Evolutionary conservation across 371 early-diverging fungal genomes (phyloP).

Genomic region (Mortierella sp.): DNA sequence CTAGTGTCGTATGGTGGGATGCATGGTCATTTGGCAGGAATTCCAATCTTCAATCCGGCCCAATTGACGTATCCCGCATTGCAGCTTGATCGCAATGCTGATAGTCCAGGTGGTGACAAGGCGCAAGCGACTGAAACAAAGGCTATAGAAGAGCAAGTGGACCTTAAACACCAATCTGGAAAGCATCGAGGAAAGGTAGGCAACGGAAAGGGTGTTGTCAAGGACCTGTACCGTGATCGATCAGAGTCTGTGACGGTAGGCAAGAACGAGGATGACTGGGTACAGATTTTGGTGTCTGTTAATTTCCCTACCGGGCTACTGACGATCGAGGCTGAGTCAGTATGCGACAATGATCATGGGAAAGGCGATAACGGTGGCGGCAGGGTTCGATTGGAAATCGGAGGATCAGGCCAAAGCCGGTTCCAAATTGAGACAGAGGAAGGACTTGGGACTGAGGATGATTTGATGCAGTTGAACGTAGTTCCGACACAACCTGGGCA

Average conservation of each 20-base stretch:
- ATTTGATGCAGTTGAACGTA: conserved; percentile 5
- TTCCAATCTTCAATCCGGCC: conserved; percentile 38
- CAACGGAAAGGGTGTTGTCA: background rate
- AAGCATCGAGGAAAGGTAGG: background rate
- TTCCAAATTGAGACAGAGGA: conserved; percentile 39
- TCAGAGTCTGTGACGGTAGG: conserved; percentile 24
- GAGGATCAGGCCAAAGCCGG: conserved; percentile 18
- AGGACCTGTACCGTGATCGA: conserved; percentile 15
- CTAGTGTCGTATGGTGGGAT: conserved; percentile 39
- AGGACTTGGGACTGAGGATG: conserved; percentile 7
- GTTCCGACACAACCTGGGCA: background rate
- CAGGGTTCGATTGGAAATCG: conserved; percentile 31
- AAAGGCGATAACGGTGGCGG: conserved; percentile 3
- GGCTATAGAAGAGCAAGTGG: background rate
- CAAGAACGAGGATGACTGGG: conserved; percentile 31
- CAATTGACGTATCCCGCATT: conserved; percentile 21
- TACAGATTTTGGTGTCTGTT: conserved; percentile 30
- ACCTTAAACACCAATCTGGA: background rate
- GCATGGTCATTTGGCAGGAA: conserved; percentile 26
- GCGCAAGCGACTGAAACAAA: background rate
- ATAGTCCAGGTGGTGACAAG: background rate
- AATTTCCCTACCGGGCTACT: conserved; percentile 40
- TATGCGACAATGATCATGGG: conserved; percentile 22
- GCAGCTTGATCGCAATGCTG: conserved; percentile 12
- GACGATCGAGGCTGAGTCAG: conserved; percentile 44